A percentile compares a stretch with the other conserved stretches of the same genome.
Conservation (phyloP, 257 asterid species). For the Galeopsis tetrahit region DNA sequence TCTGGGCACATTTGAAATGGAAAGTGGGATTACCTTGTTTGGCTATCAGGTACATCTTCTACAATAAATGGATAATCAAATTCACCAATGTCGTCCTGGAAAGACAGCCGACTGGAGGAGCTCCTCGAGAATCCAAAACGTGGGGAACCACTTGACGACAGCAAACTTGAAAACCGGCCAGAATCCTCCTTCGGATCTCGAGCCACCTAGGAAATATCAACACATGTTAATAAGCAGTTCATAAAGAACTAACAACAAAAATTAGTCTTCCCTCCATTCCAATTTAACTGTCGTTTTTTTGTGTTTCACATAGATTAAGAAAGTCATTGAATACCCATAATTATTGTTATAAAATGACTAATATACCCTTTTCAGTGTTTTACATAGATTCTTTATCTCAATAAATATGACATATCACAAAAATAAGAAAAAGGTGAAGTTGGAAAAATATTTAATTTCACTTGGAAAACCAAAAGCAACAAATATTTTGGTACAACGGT, state of each 20-base stretch:
- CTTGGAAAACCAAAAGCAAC: too few species aligned
- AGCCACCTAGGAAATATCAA: conserved; percentile 49
- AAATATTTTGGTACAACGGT: too few species aligned
- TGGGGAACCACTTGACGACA: conserved; percentile 91
- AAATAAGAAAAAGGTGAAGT: too few species aligned
- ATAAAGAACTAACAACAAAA: conserved; percentile 28
- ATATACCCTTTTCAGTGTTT: too few species aligned
- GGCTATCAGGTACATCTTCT: conserved; percentile 82
- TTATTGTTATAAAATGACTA: too few species aligned
- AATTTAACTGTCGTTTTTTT: too few species aligned
- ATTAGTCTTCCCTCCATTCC: conserved; percentile 7
- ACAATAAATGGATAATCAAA: conserved; percentile 92
- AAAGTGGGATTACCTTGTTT: conserved; percentile 55
- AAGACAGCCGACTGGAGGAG: conserved; percentile 94
- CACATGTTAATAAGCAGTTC: conserved; percentile 21
- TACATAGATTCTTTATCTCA: too few species aligned
- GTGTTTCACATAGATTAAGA: too few species aligned
- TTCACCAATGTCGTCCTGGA: conserved; percentile 92
- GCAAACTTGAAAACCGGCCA: conserved; percentile 89
- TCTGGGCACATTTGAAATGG: background rate
- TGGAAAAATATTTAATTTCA: too few species aligned
- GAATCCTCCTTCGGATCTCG: conserved; percentile 93
- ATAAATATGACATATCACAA: too few species aligned
- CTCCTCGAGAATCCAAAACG: conserved; percentile 93
- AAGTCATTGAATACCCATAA: too few species aligned